phyloP scores from a whole-genome alignment of 2,329 filamentous ascomycete species.

The Aspergillus sojae region DNA sequence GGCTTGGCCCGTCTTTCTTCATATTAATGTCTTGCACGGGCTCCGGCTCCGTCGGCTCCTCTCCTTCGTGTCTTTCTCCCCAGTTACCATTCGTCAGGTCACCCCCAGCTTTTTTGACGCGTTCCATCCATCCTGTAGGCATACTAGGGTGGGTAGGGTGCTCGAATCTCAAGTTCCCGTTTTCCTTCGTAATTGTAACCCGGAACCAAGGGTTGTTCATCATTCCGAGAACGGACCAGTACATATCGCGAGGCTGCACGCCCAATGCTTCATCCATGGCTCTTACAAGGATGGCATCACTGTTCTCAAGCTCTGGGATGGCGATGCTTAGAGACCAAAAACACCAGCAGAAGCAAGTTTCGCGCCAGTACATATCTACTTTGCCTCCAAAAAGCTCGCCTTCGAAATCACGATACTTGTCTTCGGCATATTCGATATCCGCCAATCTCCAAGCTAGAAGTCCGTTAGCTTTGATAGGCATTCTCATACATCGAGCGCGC shows the following conservation, averaged over 20 bases:
- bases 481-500: neutral
- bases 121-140: slow-evolving; percentile 90
- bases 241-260: slow-evolving; percentile 87
- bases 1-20: slow-evolving; percentile 68
- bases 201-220: slow-evolving; percentile 98
- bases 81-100: slow-evolving; percentile 80
- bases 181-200: slow-evolving; percentile 72
- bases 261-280: slow-evolving; percentile 91
- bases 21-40: slow-evolving; percentile 72
- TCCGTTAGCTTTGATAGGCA: slow-evolving; percentile 13
- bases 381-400: slow-evolving; percentile 72
- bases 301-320: slow-evolving; percentile 61
- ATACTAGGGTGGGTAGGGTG: slow-evolving; percentile 83
- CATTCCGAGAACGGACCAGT: slow-evolving; percentile 94
- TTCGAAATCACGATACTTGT: slow-evolving; percentile 71
- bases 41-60: slow-evolving; percentile 45
- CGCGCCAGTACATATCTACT: slow-evolving; percentile 79
- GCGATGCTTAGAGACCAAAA: slow-evolving; percentile 80
- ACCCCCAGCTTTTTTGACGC: slow-evolving; percentile 79
- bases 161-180: slow-evolving; percentile 71
- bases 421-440: slow-evolving; percentile 79
- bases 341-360: slow-evolving; percentile 86
- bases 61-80: slow-evolving; percentile 70
- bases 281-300: slow-evolving; percentile 76
- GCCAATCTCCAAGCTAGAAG: slow-evolving; percentile 69